A percentile compares a stretch with the other conserved stretches of the same genome.
Conservation (phyloP, 495 filamentous ascomycete species). For the Oidiodendron maius region DNA sequence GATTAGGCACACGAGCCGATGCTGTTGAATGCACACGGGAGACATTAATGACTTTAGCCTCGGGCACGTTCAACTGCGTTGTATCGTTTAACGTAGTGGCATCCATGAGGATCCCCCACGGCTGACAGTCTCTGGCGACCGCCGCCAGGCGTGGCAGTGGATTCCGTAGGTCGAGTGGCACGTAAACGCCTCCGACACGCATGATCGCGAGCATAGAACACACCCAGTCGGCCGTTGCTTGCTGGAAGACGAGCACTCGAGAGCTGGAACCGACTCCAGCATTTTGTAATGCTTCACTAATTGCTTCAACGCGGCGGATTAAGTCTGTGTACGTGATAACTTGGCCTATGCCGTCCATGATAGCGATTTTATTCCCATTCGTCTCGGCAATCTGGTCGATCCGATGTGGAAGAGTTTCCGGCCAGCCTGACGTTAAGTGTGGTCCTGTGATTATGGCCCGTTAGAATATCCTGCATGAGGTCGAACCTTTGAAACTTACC, state of each 20-base stretch:
- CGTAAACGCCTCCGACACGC: conserved; percentile 40
- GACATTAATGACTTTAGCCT: not conserved
- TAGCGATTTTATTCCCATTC: not conserved
- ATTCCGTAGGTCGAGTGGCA: conserved; percentile 43
- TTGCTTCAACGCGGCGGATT: not conserved
- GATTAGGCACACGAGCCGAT: not conserved
- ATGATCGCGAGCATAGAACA: conserved; percentile 49
- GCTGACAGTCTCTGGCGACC: conserved; percentile 3
- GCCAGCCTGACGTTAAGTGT: conserved; percentile 21
- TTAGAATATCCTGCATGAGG: not conserved
- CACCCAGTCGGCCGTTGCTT: conserved; percentile 35
- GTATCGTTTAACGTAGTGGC: not conserved
- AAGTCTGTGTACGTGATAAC: conserved; percentile 5
- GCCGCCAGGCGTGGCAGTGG: conserved; percentile 17
- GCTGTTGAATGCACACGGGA: not conserved
- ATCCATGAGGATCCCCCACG: conserved; percentile 7
- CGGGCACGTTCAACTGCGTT: not conserved
- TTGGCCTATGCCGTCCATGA: not conserved
- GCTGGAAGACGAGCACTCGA: conserved; percentile 25
- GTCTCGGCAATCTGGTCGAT: conserved; percentile 21
- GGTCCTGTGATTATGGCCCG: conserved; percentile 12
- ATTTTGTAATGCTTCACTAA: not conserved
- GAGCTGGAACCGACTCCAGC: conserved; percentile 1
- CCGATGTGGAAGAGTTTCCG: conserved; percentile 28
- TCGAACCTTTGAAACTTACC: not conserved